Base-by-base conservation (phyloP, 139 green algal genomes). In the Pycnococcus provasolii region DNA sequence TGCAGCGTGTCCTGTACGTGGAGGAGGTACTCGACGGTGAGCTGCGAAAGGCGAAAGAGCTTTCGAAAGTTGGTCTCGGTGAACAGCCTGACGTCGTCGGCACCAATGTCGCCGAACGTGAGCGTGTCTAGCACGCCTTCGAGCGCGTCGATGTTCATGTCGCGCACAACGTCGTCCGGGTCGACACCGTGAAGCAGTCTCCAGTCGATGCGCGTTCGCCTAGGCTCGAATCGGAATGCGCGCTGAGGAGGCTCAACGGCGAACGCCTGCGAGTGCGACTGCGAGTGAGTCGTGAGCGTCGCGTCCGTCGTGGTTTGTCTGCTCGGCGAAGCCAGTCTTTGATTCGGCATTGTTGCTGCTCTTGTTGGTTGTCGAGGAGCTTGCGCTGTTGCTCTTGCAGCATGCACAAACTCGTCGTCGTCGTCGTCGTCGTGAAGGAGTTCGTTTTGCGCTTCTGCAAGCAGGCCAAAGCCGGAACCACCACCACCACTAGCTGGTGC, bases 21-120 rank as follows among this genome's bases (percentile, higher is more conserved):
- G 13, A 60, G 53, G 53, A 60, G 53, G 53, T 60, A 60, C 53
- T 60, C 53, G 8, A 60, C 53, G 4, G 39, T 15, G 53, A 15
- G 41, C 53, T 60, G 53, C 53, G 53, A 15, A 4, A 60, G 53
- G 5, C 53, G 53, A 6, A 60, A 37, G 53, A 60, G 39, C 53
- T 60, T 60, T 4, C 53, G 53, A 4, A 4, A 6, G 53, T 60
- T 60, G 53, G 39, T 8, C 8, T 6, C 5, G 6, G 53, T 60
- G 6, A 60, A 26, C 15, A 43, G 39, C 15, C 53, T 15, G 53
- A 7, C 41, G 53, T 60, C 53, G 15, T 60, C 53, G 6, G 41
- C 53, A 26, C 15, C 41, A 26, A 60, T n/a, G 53, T 60, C 53
- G 53, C 53, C 53, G 53, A 60, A 60, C 53, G 53, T n/a, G 53